Conservation (phyloP, 179 eudicot genomes). For the Silene coronaria region DNA sequence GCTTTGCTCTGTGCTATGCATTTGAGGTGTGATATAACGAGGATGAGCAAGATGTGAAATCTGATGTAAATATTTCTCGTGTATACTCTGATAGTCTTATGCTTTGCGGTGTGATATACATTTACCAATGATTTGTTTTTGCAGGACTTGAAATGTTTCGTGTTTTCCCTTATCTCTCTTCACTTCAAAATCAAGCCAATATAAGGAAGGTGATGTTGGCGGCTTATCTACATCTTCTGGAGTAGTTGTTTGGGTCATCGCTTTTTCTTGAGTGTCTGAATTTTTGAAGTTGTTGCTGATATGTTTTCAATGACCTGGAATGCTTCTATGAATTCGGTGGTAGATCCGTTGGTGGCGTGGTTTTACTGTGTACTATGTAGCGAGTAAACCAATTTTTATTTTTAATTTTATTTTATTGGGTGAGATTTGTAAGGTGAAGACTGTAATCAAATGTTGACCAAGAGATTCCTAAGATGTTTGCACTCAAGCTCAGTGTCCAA, state of each 20-base stretch:
- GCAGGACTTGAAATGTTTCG: constrained; percentile 59
- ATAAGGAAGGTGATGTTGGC: constrained; percentile 16
- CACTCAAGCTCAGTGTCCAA: not conserved
- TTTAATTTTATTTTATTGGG: not conserved
- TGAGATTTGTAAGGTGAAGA: not conserved
- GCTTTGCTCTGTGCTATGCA: not conserved
- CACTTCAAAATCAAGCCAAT: constrained; percentile 68
- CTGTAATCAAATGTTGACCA: not conserved
- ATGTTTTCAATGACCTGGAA: not conserved
- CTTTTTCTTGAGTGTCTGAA: not conserved
- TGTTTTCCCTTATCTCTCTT: constrained; percentile 51
- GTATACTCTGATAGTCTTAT: not conserved
- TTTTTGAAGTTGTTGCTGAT: not conserved
- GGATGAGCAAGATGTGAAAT: too few species aligned
- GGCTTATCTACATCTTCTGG: not conserved
- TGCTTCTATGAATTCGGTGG: not conserved
- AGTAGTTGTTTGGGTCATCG: constrained; percentile 3
- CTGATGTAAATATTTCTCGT: too few species aligned
- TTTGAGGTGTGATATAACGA: not conserved
- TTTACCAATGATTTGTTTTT: constrained; percentile 6
- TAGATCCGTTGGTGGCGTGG: not conserved
- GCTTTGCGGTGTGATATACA: not conserved
- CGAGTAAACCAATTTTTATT: not conserved
- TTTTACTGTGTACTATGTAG: not conserved
- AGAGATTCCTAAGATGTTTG: not conserved